Base-by-base conservation (phyloP, 371 early-diverging fungal genomes). In the Lichtheimia hyalospora region DNA sequence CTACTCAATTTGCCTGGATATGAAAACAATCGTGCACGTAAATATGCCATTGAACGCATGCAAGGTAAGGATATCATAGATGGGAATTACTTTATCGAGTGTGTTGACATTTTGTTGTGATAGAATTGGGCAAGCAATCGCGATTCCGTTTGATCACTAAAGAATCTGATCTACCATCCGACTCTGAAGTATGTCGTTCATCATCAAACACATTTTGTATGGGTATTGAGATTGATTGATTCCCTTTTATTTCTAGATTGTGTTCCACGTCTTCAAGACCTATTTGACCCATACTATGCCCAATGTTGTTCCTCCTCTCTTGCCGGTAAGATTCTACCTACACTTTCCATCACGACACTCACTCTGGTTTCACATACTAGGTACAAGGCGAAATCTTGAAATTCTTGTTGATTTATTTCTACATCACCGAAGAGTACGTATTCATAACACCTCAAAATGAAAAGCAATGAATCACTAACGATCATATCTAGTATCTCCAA, bases 401-500 rank as follows among this genome's bases (percentile, higher is more conserved):
- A 21, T 65, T 60, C 52, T 34, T 65, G 40, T 41, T 65, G 27
- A 41, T 65, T 15, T 65, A 60, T 42, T 65, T 65, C 46, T 65
- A 54, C 28, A 60, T 56, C 28, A 65, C 60, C 1, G 60, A 60
- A 50, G 65, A 65, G 60, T 63, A 63, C 52, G 63, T 60, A 18
- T 46, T 16, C 10, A 8, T 7, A 15, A 15, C 14, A 49, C 24
- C 1, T 24, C 2, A 49, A 18, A 21, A 12, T 15, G 5, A 24
- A 21, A 20, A 10, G 5, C n/a, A 1, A 1, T 3, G n/a, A 28
- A 18, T 14, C 5, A 54, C 42, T 3, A 2, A 25, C 28, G 42
- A n/a, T 42, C 16, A 44, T 8, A n/a, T 21, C 1, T 43, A 55
- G 56, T n/a, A 16, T 55, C 1, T 16, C 40, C 16, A 55, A 55